phyloP scores from a whole-genome alignment of 169 alveolate genomes.

The Ichthyophthirius multifiliis region DNA sequence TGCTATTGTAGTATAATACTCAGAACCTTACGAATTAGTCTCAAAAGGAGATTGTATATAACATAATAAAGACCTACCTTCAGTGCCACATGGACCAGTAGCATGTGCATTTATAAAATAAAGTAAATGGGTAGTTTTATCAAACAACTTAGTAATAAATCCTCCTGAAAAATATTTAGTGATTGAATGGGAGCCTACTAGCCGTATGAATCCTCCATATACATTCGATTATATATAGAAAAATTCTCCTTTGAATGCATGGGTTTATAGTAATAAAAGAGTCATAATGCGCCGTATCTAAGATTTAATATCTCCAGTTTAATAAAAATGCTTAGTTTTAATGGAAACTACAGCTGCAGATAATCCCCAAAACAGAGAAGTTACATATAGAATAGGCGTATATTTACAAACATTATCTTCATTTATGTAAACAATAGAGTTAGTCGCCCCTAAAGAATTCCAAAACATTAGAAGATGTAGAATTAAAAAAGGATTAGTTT shows the following conservation, averaged over 20 bases:
- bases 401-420: neutral
- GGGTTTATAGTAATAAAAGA: neutral
- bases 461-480: conserved; percentile 21
- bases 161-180: too few species aligned
- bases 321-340: neutral
- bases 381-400: conserved; percentile 8
- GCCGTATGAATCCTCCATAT: conserved; percentile 25
- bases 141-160: too few species aligned
- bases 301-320: neutral
- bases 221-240: neutral
- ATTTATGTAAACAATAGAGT: conserved; percentile 11
- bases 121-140: neutral
- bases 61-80: neutral
- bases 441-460: conserved; percentile 23
- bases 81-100: neutral
- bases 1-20: neutral
- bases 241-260: neutral
- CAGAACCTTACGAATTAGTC: neutral
- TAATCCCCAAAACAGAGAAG: conserved; percentile 12
- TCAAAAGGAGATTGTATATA: neutral
- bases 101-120: neutral
- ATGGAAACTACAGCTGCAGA: conserved; percentile 20
- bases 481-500: conserved; percentile 21
- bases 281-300: neutral
- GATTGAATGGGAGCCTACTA: too few species aligned